Evolutionary conservation across 2,329 filamentous ascomycete species (phyloP).

Genomic region (Trichophyton benhamiae): DNA sequence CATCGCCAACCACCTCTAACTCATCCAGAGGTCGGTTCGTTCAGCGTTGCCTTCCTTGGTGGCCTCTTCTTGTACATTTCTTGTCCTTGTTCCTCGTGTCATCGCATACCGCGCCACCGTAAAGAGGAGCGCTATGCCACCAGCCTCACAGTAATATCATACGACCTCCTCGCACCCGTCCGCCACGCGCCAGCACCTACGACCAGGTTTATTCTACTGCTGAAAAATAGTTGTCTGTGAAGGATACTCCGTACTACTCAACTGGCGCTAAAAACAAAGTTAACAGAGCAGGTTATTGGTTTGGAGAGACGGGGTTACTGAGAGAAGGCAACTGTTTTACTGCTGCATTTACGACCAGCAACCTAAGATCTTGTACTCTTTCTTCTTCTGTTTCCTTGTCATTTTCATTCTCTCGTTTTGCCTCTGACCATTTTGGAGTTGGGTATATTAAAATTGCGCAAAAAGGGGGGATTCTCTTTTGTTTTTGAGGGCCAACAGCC

Average conservation of each 20-base stretch:
- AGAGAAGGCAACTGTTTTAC: not conserved
- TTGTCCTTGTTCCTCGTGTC: not conserved
- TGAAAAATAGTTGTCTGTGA: not conserved
- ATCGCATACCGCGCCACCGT: not conserved
- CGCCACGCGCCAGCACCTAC: not conserved
- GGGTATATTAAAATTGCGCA: not conserved
- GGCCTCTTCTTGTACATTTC: not conserved
- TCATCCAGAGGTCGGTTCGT: too few relatives aligned
- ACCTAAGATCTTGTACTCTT: not conserved
- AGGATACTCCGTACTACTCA: not conserved
- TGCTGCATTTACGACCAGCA: not conserved
- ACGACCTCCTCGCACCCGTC: not conserved
- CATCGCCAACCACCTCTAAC: not conserved
- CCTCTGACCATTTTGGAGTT: not conserved
- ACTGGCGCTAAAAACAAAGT: not conserved
- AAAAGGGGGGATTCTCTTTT: not conserved
- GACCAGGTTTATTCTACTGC: not conserved
- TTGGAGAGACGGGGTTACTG: not conserved
- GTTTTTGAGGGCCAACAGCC: not conserved
- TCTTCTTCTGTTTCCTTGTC: not conserved
- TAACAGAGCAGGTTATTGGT: not conserved
- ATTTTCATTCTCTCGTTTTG: not conserved
- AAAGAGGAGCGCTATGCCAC: not conserved
- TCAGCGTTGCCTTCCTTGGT: too few relatives aligned
- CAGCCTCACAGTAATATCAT: constrained; percentile 1